Conservation (phyloP, 2,329 filamentous ascomycete genomes). For the Clonostachys chloroleuca region DNA sequence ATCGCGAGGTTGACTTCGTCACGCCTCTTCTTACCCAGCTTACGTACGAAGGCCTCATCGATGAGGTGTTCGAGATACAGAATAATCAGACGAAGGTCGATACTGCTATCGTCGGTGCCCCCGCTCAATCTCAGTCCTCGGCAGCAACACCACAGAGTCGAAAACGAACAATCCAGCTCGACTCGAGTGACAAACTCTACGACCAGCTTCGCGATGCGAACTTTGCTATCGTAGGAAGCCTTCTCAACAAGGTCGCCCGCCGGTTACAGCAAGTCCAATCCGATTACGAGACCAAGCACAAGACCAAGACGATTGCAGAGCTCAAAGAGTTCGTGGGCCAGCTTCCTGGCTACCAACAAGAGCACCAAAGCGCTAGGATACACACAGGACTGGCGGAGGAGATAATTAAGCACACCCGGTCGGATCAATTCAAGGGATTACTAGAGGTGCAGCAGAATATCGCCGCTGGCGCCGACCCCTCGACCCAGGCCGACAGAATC, state of each 20-base stretch:
- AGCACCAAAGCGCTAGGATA: slow-evolving; percentile 87
- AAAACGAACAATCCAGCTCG: slow-evolving; percentile 85
- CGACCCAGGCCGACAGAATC: slow-evolving; percentile 82
- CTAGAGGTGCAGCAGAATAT: slow-evolving; percentile 96
- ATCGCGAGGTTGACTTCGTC: slow-evolving; percentile 90
- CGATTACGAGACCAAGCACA: slow-evolving; percentile 89
- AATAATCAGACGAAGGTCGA: slow-evolving; percentile 94
- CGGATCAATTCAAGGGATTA: slow-evolving; percentile 81
- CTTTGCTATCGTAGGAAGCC: slow-evolving; percentile 86
- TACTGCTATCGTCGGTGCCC: slow-evolving; percentile 78
- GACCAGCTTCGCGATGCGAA: slow-evolving; percentile 86
- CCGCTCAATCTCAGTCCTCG: slow-evolving; percentile 59
- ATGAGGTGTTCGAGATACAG: slow-evolving; percentile 87
- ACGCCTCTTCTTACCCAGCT: slow-evolving; percentile 90
- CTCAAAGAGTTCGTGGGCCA: slow-evolving; percentile 94
- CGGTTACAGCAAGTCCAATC: slow-evolving; percentile 76
- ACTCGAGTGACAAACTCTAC: slow-evolving; percentile 86
- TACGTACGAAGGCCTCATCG: slow-evolving; percentile 93
- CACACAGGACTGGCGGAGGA: slow-evolving; percentile 93
- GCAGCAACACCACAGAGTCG: slow-evolving; percentile 54
- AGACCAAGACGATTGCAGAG: slow-evolving; percentile 83
- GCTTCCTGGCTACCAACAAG: slow-evolving; percentile 85
- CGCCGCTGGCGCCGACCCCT: slow-evolving; percentile 83
- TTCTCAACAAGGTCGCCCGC: slow-evolving; percentile 87
- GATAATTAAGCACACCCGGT: slow-evolving; percentile 87